Percentiles rank a stretch among this genome's conserved stretches.
Evolutionary conservation across 192 early-diverging fungal species (phyloP).

Genomic region (Linnemannia elongata): DNA sequence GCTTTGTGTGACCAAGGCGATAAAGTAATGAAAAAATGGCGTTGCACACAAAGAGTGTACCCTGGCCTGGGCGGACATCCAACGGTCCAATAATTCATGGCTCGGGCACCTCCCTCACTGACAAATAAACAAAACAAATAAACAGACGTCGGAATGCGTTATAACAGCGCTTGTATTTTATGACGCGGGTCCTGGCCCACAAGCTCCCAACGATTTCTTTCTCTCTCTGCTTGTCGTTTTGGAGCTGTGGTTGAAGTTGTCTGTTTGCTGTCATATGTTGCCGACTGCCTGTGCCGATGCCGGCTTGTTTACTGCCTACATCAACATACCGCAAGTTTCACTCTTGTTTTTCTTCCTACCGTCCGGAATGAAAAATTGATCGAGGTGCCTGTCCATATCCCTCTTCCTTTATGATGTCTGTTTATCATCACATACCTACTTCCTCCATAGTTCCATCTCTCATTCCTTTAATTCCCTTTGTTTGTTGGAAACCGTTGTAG

Average conservation of each 20-base stretch:
- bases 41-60: background rate
- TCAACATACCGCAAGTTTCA: background rate
- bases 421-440: background rate
- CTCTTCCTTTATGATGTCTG: background rate
- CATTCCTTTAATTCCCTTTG: background rate
- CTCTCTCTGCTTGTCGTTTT: background rate
- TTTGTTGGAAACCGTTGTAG: background rate
- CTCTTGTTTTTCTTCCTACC: background rate
- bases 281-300: background rate
- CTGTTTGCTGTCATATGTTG: background rate
- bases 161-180: too few relatives aligned
- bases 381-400: background rate
- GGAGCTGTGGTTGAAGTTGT: background rate
- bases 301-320: background rate
- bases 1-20: background rate
- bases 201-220: background rate
- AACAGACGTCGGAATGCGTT: background rate
- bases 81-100: background rate
- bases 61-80: background rate
- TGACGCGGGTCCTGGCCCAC: background rate
- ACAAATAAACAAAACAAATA: background rate
- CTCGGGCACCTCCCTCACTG: background rate
- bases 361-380: background rate
- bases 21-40: background rate
- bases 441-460: background rate